Conservation (phyloP, 2,329 filamentous ascomycete species). For the Bipolaris gigantea region DNA sequence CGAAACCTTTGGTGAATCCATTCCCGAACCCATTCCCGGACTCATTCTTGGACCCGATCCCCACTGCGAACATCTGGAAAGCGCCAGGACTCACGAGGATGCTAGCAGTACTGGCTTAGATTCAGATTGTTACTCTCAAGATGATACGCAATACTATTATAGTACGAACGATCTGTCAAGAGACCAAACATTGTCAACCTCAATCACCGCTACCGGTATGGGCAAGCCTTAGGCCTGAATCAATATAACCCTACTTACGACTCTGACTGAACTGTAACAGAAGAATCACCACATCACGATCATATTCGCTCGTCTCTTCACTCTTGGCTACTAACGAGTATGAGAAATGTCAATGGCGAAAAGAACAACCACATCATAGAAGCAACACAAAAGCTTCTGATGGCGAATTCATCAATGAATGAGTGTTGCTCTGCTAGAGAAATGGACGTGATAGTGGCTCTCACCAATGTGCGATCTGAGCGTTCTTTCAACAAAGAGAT, state of each 20-base stretch:
- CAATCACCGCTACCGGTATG: neutral
- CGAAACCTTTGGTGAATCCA: neutral
- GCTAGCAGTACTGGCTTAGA: neutral
- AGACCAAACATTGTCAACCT: neutral
- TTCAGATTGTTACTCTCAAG: neutral
- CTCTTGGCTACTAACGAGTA: neutral
- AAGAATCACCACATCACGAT: neutral
- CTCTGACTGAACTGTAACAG: neutral
- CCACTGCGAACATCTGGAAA: neutral
- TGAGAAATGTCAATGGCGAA: neutral
- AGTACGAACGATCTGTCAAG: neutral
- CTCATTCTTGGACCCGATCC: neutral
- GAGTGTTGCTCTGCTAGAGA: neutral
- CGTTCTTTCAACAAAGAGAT: neutral
- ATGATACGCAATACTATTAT: neutral
- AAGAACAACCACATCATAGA: neutral
- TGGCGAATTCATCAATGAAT: neutral
- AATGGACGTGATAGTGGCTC: neutral
- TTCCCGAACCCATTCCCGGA: neutral
- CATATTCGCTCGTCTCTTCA: neutral
- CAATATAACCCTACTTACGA: neutral
- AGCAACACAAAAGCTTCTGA: neutral
- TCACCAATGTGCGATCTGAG: neutral
- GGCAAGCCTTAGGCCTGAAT: neutral
- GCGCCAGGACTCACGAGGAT: neutral